Evolutionary conservation across 371 early-diverging fungal species (phyloP).

Genomic region (Phascolomyces articulosus): DNA sequence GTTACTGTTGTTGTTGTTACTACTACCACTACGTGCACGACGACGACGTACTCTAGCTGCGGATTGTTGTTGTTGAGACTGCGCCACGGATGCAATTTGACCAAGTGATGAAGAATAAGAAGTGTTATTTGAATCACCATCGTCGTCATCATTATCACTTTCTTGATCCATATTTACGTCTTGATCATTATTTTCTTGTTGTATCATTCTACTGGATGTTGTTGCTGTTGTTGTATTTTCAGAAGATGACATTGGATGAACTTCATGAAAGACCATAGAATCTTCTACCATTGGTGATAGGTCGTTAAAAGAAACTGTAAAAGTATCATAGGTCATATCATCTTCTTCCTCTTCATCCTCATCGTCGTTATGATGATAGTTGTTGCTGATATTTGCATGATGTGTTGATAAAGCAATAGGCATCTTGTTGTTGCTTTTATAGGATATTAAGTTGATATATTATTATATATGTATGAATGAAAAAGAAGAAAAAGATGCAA

Average conservation of each 20-base stretch:
- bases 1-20: not conserved
- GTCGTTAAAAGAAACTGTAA: not conserved
- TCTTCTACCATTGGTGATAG: not conserved
- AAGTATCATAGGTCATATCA: not conserved
- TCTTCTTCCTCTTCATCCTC: not conserved
- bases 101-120: not conserved
- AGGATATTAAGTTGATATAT: too few relatives aligned
- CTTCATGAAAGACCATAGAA: not conserved
- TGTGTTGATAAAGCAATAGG: not conserved
- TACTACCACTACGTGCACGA: not conserved
- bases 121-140: not conserved
- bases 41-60: slow-evolving; percentile 1
- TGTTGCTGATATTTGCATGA: not conserved
- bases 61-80: slow-evolving; percentile 3
- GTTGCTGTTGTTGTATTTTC: not conserved
- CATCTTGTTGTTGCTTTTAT: not conserved
- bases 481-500: too few relatives aligned
- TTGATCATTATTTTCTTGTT: not conserved
- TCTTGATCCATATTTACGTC: not conserved
- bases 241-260: not conserved
- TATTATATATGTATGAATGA: not conserved
- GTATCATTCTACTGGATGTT: not conserved
- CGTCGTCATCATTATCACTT: not conserved
- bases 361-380: not conserved
- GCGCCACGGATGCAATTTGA: slow-evolving; percentile 4